Conservation (phyloP, 805 yeast species). For the Cyberlindnera misumaiensis region DNA sequence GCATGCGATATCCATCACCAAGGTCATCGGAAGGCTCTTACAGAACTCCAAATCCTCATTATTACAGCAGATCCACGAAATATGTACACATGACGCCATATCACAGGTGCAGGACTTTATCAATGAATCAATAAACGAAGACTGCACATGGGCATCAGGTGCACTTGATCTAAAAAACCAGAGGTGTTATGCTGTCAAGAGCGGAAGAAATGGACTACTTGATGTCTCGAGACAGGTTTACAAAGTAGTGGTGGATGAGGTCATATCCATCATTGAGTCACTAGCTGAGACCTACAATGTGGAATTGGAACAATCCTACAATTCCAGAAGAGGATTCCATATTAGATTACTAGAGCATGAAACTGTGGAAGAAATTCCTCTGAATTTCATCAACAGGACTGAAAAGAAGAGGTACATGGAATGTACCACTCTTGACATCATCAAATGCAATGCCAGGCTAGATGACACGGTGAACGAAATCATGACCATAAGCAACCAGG, state of each 20-base stretch:
- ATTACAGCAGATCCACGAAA: slow-evolving; percentile 24
- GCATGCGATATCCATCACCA: slow-evolving; percentile 25
- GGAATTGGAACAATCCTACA: slow-evolving; percentile 28
- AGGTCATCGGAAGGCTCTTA: slow-evolving; percentile 13
- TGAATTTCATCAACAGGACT: slow-evolving; percentile 27
- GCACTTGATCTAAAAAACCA: slow-evolving; percentile 37
- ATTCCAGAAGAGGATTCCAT: slow-evolving; percentile 31
- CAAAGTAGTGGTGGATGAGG: slow-evolving; percentile 30
- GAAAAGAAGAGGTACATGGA: slow-evolving; percentile 28
- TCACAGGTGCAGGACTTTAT: slow-evolving; percentile 21
- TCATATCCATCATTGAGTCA: slow-evolving; percentile 22
- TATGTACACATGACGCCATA: slow-evolving; percentile 23
- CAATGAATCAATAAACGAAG: slow-evolving; percentile 32
- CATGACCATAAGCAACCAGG: slow-evolving; percentile 33
- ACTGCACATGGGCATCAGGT: slow-evolving; percentile 34
- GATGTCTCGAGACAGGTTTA: slow-evolving; percentile 39
- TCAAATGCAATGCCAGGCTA: slow-evolving; percentile 35
- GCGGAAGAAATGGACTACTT: slow-evolving; percentile 38
- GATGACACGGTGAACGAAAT: slow-evolving; percentile 36
- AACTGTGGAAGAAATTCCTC: slow-evolving; percentile 23
- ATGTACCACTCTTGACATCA: slow-evolving; percentile 33
- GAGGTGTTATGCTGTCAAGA: slow-evolving; percentile 36
- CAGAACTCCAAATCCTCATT: slow-evolving; percentile 11
- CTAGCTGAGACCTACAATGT: slow-evolving; percentile 22
- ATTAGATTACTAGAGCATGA: slow-evolving; percentile 25